Conservation (phyloP, 2,329 filamentous ascomycete genomes). For the Westerdykella aurantiaca region DNA sequence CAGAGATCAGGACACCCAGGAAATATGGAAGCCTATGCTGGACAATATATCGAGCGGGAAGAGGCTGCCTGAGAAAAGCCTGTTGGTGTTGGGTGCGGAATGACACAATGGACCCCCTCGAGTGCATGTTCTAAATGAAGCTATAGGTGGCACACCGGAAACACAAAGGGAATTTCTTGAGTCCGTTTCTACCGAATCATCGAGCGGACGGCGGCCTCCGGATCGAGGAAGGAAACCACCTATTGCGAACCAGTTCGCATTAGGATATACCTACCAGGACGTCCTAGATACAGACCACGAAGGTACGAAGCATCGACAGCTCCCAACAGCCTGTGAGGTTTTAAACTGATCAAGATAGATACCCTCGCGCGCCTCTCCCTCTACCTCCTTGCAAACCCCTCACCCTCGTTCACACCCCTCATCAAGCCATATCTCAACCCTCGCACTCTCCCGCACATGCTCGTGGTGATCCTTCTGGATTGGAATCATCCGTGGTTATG, state of each 20-base stretch:
- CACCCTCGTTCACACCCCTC: constrained; percentile 73
- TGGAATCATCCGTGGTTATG: constrained; percentile 93
- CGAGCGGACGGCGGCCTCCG: constrained; percentile 48
- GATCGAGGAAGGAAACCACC: constrained; percentile 56
- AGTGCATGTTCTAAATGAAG: constrained; percentile 10
- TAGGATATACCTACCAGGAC: constrained; percentile 94
- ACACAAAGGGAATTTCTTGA: constrained; percentile 79
- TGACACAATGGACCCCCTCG: constrained; percentile 6
- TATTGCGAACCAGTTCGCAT: constrained; percentile 83
- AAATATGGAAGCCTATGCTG: constrained; percentile 92
- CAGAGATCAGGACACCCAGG: constrained; percentile 67
- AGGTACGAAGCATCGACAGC: constrained; percentile 47
- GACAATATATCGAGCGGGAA: constrained; percentile 86
- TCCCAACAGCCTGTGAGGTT: neutral
- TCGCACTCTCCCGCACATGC: constrained; percentile 75
- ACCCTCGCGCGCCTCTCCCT: constrained; percentile 83
- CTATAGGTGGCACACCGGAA: constrained; percentile 69
- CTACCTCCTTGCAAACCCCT: constrained; percentile 82
- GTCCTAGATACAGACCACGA: constrained; percentile 91
- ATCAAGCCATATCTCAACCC: constrained; percentile 79
- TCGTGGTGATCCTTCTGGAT: constrained; percentile 85
- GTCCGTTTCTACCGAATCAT: constrained; percentile 36
- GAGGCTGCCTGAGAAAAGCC: constrained; percentile 83
- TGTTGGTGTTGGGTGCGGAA: constrained; percentile 70
- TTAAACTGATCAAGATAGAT: constrained; percentile 49